A percentile compares a stretch with the other conserved stretches of the same genome.
These are phyloP conservation scores for Xanthoceras sorbifolium DNA, from an alignment of 345 rosid genomes.

Conservation along the genomic window DNA sequence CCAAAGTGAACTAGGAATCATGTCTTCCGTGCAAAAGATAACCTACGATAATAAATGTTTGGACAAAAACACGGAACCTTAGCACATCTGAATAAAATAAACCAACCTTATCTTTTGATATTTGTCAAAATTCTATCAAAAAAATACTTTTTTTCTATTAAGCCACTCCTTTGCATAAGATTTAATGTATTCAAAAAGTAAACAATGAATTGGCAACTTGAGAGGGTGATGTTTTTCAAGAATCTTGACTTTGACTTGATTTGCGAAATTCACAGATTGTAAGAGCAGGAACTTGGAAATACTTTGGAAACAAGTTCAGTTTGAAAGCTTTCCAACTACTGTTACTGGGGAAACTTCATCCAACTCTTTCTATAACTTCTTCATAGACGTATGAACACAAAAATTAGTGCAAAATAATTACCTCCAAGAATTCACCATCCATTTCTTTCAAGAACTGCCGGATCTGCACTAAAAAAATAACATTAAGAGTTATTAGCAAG, in stretches of 20 bases:
- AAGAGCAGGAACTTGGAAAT: neutral
- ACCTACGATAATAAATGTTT: constrained; percentile 41
- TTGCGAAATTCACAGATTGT: neutral
- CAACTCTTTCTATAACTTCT: neutral
- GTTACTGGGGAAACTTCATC: neutral
- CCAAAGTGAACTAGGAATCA: constrained; percentile 72
- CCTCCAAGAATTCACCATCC: constrained; percentile 90
- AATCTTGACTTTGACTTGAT: neutral
- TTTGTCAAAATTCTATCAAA: neutral
- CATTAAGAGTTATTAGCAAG: neutral
- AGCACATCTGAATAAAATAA: neutral
- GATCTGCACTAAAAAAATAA: constrained; percentile 46
- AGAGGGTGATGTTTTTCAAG: neutral
- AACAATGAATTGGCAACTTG: neutral
- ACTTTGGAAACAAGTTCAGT: neutral
- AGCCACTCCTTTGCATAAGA: too few relatives aligned
- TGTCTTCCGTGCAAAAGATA: constrained; percentile 67
- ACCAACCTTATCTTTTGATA: neutral
- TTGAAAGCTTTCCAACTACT: neutral
- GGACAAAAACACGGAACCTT: neutral
- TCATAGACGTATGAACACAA: neutral
- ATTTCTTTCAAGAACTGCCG: constrained; percentile 63
- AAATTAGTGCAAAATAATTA: constrained; percentile 19
- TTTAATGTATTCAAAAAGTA: neutral
- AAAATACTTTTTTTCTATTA: neutral